Base-by-base conservation (phyloP, 2,329 filamentous ascomycete species). In the Alternaria conjuncta region DNA sequence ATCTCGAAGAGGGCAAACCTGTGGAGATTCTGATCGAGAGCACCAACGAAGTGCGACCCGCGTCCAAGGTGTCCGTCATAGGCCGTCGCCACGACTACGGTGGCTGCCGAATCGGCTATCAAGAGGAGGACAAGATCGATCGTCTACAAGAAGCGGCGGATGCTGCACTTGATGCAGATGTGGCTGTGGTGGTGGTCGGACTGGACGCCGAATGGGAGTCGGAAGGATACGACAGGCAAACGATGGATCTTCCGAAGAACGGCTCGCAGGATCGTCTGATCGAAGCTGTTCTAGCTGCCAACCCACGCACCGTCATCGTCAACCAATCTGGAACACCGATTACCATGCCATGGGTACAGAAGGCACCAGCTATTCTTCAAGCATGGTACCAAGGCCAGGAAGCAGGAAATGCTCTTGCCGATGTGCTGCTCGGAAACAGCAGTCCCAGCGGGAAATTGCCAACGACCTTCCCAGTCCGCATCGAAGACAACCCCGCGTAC, bases 361-460 rank as follows among this genome's bases (percentile, higher is more conserved):
- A 84, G 21, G 88, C 90, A 3, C 86, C 89, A 4, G 87, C 89
- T 2, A 88, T 93, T 28, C 74, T 94, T 1, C 90, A 93, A 74
- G 86, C 92, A 8, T 96, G 92, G 92, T 96, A 94, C 73, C 91
- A 92, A 64, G 92, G 93, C n/a, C 93, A 96, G 73, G 92, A 96
- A 81, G 91, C 90, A 6, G 93, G 92, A 6, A 93, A 94, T 74
- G 90, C 89, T 11, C 90, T 96, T 65, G 92, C 91, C 0, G 92
- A 95, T 68, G 85, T 95, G 2, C 83, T 95, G 0, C 92, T 92
- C 67, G 91, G 92, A 51, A 86, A 90, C 65, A 86, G 87, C 50
- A 94, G 92, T 74, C 92, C 92, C 0, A 90, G 88, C 64, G 92
- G 89, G 13, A 94, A 94, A 77, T 84, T 94, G 1, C 90, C 91